These are phyloP conservation scores for Parastagonospora avenae DNA, from an alignment of 2,329 filamentous ascomycete species.

Conservation along the genomic window DNA sequence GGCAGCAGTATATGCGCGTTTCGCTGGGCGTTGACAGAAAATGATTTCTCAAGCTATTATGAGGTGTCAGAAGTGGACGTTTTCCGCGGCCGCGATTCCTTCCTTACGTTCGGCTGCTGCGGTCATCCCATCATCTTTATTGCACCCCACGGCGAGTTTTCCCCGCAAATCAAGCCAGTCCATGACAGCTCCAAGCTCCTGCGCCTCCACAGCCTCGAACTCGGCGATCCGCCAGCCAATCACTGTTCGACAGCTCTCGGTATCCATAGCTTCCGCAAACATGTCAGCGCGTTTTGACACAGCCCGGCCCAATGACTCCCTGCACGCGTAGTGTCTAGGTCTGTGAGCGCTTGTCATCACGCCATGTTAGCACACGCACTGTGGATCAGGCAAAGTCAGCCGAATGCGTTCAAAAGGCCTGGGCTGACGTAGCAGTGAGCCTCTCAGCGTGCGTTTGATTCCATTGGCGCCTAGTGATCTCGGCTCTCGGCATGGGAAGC, in stretches of 20 bases:
- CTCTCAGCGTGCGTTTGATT: not conserved
- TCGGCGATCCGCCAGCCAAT: not conserved
- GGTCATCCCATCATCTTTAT: not conserved
- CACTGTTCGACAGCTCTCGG: not conserved
- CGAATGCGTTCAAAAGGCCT: conserved; percentile 12
- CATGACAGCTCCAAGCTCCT: conserved; percentile 3
- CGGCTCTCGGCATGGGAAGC: conserved; percentile 17
- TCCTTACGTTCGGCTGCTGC: too few relatives aligned
- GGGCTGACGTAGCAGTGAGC: conserved; percentile 24
- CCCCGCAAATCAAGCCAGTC: conserved; percentile 12
- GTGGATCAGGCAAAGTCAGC: not conserved
- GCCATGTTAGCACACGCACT: not conserved
- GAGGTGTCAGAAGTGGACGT: too few relatives aligned
- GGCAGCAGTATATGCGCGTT: not conserved
- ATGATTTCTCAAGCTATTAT: not conserved
- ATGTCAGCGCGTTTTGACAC: too few relatives aligned
- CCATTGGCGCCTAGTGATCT: conserved; percentile 18
- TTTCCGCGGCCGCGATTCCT: not conserved
- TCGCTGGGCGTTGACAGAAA: not conserved
- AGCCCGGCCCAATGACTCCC: not conserved
- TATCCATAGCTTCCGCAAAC: not conserved
- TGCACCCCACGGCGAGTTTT: not conserved
- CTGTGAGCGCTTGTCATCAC: not conserved
- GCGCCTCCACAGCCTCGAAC: conserved; percentile 22
- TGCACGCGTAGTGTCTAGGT: not conserved